Conservation (phyloP, 768 basidiomycete genomes). For the Russula sp. region DNA sequence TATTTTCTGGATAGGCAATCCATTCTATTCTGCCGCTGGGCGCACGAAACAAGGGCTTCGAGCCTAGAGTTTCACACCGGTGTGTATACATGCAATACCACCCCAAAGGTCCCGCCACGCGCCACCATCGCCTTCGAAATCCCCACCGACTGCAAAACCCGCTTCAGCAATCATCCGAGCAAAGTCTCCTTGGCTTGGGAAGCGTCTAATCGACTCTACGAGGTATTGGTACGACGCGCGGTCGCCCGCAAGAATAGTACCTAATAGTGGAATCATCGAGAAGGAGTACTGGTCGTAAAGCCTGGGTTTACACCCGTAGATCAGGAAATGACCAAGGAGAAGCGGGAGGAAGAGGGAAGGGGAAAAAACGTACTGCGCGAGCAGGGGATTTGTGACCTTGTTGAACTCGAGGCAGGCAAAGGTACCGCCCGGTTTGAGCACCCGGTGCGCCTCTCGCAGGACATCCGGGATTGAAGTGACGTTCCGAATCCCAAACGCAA, state of each 20-base stretch:
- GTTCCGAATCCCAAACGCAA: slow-evolving; percentile 97
- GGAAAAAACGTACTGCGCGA: slow-evolving; percentile 72
- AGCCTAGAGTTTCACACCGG: slow-evolving; percentile 68
- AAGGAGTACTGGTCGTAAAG: slow-evolving; percentile 95
- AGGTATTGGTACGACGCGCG: slow-evolving; percentile 95
- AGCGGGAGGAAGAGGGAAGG: background rate
- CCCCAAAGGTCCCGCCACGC: slow-evolving; percentile 86
- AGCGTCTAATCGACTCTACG: slow-evolving; percentile 93
- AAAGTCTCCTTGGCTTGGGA: slow-evolving; percentile 86
- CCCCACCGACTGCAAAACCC: slow-evolving; percentile 69
- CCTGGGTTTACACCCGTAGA: slow-evolving; percentile 42
- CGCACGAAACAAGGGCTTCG: background rate
- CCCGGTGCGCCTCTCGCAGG: slow-evolving; percentile 84
- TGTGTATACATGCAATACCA: slow-evolving; percentile 84
- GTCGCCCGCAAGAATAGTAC: slow-evolving; percentile 96
- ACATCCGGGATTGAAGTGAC: slow-evolving; percentile 91
- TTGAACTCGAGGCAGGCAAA: slow-evolving; percentile 98
- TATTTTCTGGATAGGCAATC: too few species aligned
- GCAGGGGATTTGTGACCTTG: slow-evolving; percentile 81
- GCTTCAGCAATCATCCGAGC: slow-evolving; percentile 84
- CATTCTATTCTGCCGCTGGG: background rate
- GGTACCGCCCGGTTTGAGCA: slow-evolving; percentile 92
- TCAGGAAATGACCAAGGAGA: slow-evolving; percentile 2
- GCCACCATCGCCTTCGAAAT: slow-evolving; percentile 65
- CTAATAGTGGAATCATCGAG: slow-evolving; percentile 88